Evolutionary conservation across 2,329 filamentous ascomycete species (phyloP).

Genomic region (Aspergillus tubingensis): DNA sequence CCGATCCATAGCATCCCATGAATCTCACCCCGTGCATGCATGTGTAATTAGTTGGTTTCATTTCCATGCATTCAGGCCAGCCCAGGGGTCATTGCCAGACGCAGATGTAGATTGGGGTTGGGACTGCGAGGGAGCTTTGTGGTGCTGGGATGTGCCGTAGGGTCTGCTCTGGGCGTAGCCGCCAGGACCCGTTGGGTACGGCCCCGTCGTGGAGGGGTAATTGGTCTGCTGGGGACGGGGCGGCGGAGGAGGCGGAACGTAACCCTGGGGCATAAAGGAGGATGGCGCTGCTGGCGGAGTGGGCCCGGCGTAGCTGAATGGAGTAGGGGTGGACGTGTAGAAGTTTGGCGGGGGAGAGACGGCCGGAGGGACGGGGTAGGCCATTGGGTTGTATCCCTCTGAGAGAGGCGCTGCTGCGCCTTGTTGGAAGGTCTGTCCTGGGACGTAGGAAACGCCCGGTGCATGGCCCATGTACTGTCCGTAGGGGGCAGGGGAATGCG

Average conservation of each 20-base stretch:
- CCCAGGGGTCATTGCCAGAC: conserved; percentile 63
- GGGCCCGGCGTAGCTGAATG: conserved; percentile 39
- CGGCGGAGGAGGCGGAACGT: conserved; percentile 67
- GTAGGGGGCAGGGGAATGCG: conserved; percentile 41
- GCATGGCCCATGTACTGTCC: conserved; percentile 35
- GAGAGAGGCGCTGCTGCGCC: conserved; percentile 44
- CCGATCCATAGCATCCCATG: too few species aligned
- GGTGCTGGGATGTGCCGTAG: conserved; percentile 39
- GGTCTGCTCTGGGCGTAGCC: conserved; percentile 57
- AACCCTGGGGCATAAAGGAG: conserved; percentile 60
- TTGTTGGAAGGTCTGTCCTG: conserved; percentile 42
- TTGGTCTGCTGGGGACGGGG: conserved; percentile 60
- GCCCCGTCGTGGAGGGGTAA: conserved; percentile 49
- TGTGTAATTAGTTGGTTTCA: conserved; percentile 33
- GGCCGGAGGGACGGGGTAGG: conserved; percentile 47
- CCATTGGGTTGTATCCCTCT: conserved; percentile 54
- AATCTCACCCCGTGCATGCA: neutral
- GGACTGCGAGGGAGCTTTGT: conserved; percentile 41
- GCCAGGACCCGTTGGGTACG: conserved; percentile 57
- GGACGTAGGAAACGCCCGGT: conserved; percentile 30
- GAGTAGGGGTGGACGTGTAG: conserved; percentile 37
- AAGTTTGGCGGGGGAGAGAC: conserved; percentile 47
- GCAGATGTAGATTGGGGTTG: conserved; percentile 34
- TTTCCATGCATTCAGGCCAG: conserved; percentile 70
- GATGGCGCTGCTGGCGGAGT: conserved; percentile 41